Evolutionary conservation across 1,284 basidiomycete genomes (phyloP), one percentile per base, ranked within the genome.

Genomic region (Malassezia nana): DNA sequence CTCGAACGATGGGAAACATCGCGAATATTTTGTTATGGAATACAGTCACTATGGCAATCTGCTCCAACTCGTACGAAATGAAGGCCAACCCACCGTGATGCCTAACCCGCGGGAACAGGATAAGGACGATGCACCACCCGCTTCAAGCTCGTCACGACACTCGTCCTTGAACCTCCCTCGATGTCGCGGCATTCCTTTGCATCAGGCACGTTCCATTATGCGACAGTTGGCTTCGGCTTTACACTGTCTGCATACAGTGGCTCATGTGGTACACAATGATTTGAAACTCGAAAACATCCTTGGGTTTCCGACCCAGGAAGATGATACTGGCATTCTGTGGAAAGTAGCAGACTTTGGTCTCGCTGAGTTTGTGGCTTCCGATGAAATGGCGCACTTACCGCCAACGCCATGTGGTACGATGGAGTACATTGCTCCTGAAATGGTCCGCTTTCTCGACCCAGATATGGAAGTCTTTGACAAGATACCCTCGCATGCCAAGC

Each of bases 321-420:
- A 78, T 65, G 5, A 30, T 4, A 22, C 3, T 20, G 7, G 4
- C 18, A 46, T 46, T 12, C 18, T 16, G 3, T 52, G 51, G 51
- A 79, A 79, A 62, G 70, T 81, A 3, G 77, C 78, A 15, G 80
- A 81, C 65, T 81, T 81, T 63, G 80, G 80, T 30, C 79, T 81
- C 0, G 79, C 64, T 16, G 64, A 52, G 16, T 8, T 16, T 8
- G 51, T 47, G 18, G 4, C 9, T 2, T 24, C 43, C 20, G 24
- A 20, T n/a, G 40, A 20, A 3, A 10, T 18, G 2, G 18, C 35
- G 20, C 42, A 28, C 16, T 16, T 9, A 16, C 26, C 16, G 12
- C 38, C 28, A 18, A 40, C 41, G 31, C 30, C 13, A 3, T 20
- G 51, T 26, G 51, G 51, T 13, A 52, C 51, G 6, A 26, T 52